phyloP scores from a whole-genome alignment of 192 early-diverging fungal species.

The Linnemannia elongata region DNA sequence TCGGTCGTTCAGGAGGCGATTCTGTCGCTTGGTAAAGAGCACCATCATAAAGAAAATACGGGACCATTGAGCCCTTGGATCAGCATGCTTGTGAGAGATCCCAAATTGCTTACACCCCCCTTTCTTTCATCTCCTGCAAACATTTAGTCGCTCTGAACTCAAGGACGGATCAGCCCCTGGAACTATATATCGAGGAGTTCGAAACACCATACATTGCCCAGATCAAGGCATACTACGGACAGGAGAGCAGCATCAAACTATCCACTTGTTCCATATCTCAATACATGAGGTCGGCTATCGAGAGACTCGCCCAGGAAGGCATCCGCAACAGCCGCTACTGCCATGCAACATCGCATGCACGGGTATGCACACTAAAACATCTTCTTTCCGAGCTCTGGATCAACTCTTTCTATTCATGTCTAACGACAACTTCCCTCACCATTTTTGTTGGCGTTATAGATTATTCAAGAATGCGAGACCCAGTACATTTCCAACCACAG shows the following conservation, averaged over 20 bases:
- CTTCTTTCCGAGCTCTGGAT: neutral
- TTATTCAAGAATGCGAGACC: slow-evolving; percentile 78
- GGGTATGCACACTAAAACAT: slow-evolving; percentile 54
- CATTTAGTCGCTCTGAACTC: slow-evolving; percentile 71
- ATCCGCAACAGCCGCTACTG: slow-evolving; percentile 71
- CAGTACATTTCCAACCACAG: slow-evolving; percentile 82
- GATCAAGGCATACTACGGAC: slow-evolving; percentile 77
- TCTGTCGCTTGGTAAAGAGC: slow-evolving; percentile 70
- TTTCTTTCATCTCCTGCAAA: neutral
- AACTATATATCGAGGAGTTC: slow-evolving; percentile 84
- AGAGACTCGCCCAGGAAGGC: slow-evolving; percentile 74
- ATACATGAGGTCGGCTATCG: slow-evolving; percentile 76
- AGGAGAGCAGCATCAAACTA: slow-evolving; percentile 73
- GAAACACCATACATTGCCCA: slow-evolving; percentile 78
- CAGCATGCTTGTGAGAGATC: neutral
- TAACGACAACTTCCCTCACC: neutral
- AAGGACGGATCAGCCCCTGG: slow-evolving; percentile 74
- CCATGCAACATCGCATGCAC: slow-evolving; percentile 75
- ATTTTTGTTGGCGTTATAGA: slow-evolving; percentile 27
- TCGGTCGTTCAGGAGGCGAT: slow-evolving; percentile 66
- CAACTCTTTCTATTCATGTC: neutral
- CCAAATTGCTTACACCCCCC: neutral
- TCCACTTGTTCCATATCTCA: slow-evolving; percentile 69
- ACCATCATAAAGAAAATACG: neutral
- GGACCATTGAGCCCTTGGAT: neutral